Conservation (phyloP, 2,329 filamentous ascomycete genomes). For the Tolypocladium amazonense region DNA sequence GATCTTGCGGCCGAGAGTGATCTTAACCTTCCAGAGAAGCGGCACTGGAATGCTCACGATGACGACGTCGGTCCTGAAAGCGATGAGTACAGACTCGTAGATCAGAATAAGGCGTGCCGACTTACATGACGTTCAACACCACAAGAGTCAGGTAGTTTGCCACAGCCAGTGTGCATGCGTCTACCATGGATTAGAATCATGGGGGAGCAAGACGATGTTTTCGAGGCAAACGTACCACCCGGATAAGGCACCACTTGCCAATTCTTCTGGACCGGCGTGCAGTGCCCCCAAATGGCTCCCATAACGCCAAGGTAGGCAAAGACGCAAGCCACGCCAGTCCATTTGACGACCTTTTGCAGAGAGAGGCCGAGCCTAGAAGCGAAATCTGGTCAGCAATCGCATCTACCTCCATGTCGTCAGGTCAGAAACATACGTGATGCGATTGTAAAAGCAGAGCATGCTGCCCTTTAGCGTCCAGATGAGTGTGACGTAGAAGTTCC, state of each 20-base stretch:
- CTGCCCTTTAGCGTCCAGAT: constrained; percentile 32
- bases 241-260: constrained; percentile 31
- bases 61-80: constrained; percentile 24
- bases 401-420: background rate
- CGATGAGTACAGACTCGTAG: too few relatives aligned
- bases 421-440: constrained; percentile 25
- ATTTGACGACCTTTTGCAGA: constrained; percentile 25
- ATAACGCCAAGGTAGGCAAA: constrained; percentile 22
- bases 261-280: constrained; percentile 23
- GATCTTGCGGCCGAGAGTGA: constrained; percentile 25
- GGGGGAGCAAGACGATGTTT: background rate
- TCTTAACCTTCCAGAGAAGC: constrained; percentile 26
- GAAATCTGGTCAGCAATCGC: background rate
- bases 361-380: constrained; percentile 20
- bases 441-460: constrained; percentile 30
- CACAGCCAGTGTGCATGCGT: constrained; percentile 22
- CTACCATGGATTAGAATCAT: constrained; percentile 5
- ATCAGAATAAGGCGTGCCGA: too few relatives aligned
- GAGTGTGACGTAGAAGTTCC: constrained; percentile 28
- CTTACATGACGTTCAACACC: background rate
- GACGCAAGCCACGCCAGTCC: constrained; percentile 17
- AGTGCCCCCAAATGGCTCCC: constrained; percentile 22
- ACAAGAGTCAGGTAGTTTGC: constrained; percentile 26
- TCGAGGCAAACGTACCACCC: constrained; percentile 16
- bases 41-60: constrained; percentile 29